These are phyloP conservation scores for Cryphonectria japonica DNA, from an alignment of 2,329 filamentous ascomycete species.

Conservation along the genomic window DNA sequence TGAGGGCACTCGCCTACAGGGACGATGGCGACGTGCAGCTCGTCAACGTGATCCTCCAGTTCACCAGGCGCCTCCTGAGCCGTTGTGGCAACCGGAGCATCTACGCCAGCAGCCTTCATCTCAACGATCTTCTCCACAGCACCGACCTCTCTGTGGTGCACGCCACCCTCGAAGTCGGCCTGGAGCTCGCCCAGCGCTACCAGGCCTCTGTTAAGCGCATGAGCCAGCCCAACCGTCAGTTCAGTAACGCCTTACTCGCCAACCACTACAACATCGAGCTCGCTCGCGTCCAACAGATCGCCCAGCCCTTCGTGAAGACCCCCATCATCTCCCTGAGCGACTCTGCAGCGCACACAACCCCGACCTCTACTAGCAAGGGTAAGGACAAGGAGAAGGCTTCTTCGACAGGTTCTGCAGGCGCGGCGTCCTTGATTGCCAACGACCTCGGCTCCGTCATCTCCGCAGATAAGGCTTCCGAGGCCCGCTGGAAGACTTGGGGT, in stretches of 20 bases:
- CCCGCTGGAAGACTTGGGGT: slow-evolving; percentile 76
- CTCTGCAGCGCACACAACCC: slow-evolving; percentile 53
- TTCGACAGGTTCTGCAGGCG: slow-evolving; percentile 46
- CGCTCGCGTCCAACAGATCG: slow-evolving; percentile 83
- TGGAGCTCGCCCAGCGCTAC: slow-evolving; percentile 89
- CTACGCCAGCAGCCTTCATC: slow-evolving; percentile 88
- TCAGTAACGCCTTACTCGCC: slow-evolving; percentile 74
- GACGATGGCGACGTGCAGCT: slow-evolving; percentile 80
- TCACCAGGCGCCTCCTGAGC: slow-evolving; percentile 85
- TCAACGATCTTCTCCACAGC: slow-evolving; percentile 88
- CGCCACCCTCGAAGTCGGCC: slow-evolving; percentile 76
- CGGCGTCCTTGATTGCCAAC: slow-evolving; percentile 73
- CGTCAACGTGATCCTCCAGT: slow-evolving; percentile 78
- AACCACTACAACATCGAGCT: slow-evolving; percentile 83
- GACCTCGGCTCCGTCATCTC: slow-evolving; percentile 79
- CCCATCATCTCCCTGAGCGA: slow-evolving; percentile 57
- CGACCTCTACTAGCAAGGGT: slow-evolving; percentile 66
- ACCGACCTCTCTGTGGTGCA: slow-evolving; percentile 80
- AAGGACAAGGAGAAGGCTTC: slow-evolving; percentile 80
- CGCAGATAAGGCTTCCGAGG: slow-evolving; percentile 50
- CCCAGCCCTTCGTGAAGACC: slow-evolving; percentile 80
- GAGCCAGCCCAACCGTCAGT: slow-evolving; percentile 64
- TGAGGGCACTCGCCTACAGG: slow-evolving; percentile 65
- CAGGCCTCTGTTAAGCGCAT: slow-evolving; percentile 84
- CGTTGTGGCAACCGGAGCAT: slow-evolving; percentile 97